These are phyloP conservation scores for Trypanosoma melophagium DNA, from an alignment of 208 protist species.

Conservation along the genomic window DNA sequence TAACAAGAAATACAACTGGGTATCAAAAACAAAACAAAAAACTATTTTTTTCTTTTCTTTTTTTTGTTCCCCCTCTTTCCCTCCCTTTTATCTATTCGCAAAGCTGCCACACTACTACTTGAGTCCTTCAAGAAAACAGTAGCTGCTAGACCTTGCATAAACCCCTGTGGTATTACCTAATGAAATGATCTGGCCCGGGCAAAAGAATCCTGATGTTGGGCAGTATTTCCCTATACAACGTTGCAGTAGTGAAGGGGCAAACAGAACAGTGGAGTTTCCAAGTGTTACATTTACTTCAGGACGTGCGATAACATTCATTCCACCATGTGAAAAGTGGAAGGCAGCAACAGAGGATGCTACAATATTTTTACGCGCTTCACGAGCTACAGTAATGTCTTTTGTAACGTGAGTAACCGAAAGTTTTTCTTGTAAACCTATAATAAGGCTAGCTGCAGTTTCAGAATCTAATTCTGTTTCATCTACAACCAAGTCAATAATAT, in stretches of 20 bases:
- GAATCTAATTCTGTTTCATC: constrained; percentile 84
- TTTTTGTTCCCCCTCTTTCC: background rate
- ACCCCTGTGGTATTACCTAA: constrained; percentile 52
- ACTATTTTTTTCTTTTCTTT: constrained; percentile 10
- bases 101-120: constrained; percentile 24
- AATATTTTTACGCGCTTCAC: constrained; percentile 68
- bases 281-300: constrained; percentile 66
- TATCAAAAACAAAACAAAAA: constrained; percentile 18
- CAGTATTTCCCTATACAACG: constrained; percentile 68
- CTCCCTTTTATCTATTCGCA: constrained; percentile 4
- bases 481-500: constrained; percentile 65
- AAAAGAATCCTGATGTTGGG: constrained; percentile 72
- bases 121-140: constrained; percentile 73
- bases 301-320: constrained; percentile 68
- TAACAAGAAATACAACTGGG: too few relatives aligned
- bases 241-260: constrained; percentile 70
- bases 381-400: constrained; percentile 76
- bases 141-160: constrained; percentile 74
- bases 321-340: constrained; percentile 84
- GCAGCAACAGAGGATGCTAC: constrained; percentile 64
- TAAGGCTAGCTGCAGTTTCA: constrained; percentile 60
- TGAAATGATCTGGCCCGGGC: constrained; percentile 66
- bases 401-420: constrained; percentile 47
- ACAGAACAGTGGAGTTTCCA: constrained; percentile 50
- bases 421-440: constrained; percentile 60